These are phyloP conservation scores for Calonectria leucothoes DNA, from an alignment of 2,329 filamentous ascomycete genomes.

Conservation along the genomic window DNA sequence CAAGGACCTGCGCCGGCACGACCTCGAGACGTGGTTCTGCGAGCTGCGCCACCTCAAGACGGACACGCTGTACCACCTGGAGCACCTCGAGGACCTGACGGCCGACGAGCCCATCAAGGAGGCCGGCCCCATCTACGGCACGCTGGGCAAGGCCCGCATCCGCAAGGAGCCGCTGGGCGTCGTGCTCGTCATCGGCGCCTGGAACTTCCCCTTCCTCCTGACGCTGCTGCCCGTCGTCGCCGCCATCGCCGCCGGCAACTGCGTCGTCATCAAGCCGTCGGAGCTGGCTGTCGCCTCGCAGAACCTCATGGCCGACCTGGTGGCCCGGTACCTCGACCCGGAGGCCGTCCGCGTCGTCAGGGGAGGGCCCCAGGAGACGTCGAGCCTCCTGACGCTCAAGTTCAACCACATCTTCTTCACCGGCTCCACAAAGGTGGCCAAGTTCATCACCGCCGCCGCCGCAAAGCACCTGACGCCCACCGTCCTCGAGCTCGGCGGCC, in stretches of 20 bases:
- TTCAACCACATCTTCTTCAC: conserved; percentile 61
- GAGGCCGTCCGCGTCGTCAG: conserved; percentile 49
- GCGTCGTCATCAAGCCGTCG: conserved; percentile 57
- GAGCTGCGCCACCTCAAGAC: conserved; percentile 37
- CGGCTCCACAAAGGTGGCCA: conserved; percentile 51
- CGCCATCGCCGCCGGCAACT: conserved; percentile 56
- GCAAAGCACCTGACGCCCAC: conserved; percentile 58
- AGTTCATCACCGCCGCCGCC: conserved; percentile 52
- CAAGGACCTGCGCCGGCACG: background rate
- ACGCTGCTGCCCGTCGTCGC: conserved; percentile 52
- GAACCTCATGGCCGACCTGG: conserved; percentile 51
- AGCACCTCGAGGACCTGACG: conserved; percentile 53
- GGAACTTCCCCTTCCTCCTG: conserved; percentile 58
- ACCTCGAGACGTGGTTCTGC: background rate
- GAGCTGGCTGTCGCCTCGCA: conserved; percentile 52
- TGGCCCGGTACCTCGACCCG: conserved; percentile 55
- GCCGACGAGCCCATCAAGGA: conserved; percentile 47
- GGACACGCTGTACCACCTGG: conserved; percentile 51
- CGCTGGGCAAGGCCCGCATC: conserved; percentile 43
- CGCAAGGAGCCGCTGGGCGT: conserved; percentile 58
- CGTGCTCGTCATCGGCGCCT: conserved; percentile 56
- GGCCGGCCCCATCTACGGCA: conserved; percentile 42
- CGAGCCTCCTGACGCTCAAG: conserved; percentile 48
- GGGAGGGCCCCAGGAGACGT: conserved; percentile 52
- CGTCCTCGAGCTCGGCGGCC: conserved; percentile 58